These are phyloP conservation scores for Selaginella moellendorffii DNA, from an alignment of 75 land plant genomes.

Conservation along the genomic window DNA sequence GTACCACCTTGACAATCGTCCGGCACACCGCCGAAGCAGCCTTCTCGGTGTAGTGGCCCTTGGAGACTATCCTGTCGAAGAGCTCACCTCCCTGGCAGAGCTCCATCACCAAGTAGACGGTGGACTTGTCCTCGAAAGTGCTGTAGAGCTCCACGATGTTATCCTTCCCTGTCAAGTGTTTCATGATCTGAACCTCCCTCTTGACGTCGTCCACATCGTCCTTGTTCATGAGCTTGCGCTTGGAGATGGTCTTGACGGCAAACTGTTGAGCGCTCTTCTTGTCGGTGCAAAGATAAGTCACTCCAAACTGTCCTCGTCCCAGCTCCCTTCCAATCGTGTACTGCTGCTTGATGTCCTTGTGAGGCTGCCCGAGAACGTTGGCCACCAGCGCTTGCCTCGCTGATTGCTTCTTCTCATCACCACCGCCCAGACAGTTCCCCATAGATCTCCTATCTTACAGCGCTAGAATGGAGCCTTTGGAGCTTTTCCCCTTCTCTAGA, in stretches of 20 bases:
- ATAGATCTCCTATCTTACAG: too few species aligned
- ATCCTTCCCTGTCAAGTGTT: not conserved
- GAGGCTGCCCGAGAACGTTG: not conserved
- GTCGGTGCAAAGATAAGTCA: conserved; percentile 29
- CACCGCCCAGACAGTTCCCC: not conserved
- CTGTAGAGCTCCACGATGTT: not conserved
- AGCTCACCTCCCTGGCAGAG: conserved; percentile 1
- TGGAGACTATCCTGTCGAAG: not conserved
- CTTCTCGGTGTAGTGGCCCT: conserved; percentile 7
- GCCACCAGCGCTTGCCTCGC: not conserved
- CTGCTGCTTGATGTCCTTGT: not conserved
- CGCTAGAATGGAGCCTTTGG: too few species aligned
- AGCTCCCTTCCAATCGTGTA: not conserved
- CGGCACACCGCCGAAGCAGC: not conserved
- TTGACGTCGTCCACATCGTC: conserved; percentile 15
- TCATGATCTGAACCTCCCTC: conserved; percentile 9
- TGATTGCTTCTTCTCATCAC: not conserved
- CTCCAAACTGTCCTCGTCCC: conserved; percentile 70
- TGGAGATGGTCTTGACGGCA: conserved; percentile 18
- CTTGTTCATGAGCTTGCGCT: conserved; percentile 16
- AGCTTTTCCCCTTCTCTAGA: too few species aligned
- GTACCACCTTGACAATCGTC: conserved; percentile 1
- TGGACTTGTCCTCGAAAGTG: conserved; percentile 3
- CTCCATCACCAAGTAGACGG: conserved; percentile 6
- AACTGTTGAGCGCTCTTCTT: not conserved